A percentile compares a stretch with the other conserved stretches of the same genome.
Evolutionary conservation across 768 basidiomycete genomes (phyloP).

Genomic region (Coprinopsis cinerea): DNA sequence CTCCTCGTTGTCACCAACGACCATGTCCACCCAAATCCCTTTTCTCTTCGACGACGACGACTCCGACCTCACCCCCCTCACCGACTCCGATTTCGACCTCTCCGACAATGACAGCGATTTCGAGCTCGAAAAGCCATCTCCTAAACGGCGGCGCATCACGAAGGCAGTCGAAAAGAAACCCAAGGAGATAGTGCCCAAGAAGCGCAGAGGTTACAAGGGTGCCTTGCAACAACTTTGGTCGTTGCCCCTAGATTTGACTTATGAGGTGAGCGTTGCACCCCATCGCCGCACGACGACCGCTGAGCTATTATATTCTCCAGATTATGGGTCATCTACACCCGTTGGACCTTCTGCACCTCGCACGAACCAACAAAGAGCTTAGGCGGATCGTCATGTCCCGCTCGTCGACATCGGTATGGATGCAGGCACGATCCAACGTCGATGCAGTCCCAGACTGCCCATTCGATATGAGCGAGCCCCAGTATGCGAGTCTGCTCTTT

Average conservation of each 20-base stretch:
- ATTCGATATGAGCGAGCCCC: constrained; percentile 21
- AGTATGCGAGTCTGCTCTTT: constrained; percentile 22
- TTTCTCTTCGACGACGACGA: constrained; percentile 4
- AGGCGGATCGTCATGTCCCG: constrained; percentile 18
- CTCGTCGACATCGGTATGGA: constrained; percentile 24
- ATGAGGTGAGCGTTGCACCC: constrained; percentile 16
- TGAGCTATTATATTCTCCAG: constrained; percentile 16
- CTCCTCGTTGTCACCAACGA: neutral
- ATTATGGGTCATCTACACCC: constrained; percentile 31
- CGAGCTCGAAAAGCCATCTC: neutral
- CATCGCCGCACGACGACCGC: neutral
- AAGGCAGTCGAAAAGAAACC: constrained; percentile 1
- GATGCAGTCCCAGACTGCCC: constrained; percentile 21
- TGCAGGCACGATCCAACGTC: constrained; percentile 17
- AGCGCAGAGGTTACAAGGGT: constrained; percentile 4
- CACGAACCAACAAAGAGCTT: constrained; percentile 33
- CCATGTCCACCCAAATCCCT: neutral
- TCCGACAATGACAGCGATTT: constrained; percentile 10
- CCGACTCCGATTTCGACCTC: constrained; percentile 8
- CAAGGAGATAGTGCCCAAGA: constrained; percentile 1
- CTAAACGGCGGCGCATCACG: constrained; percentile 2
- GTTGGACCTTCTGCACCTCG: constrained; percentile 30
- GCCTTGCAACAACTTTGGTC: constrained; percentile 4
- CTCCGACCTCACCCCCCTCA: constrained; percentile 9
- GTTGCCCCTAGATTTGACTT: constrained; percentile 21